phyloP scores from a whole-genome alignment of 2,329 filamentous ascomycete species.

The Cercospora janseana region DNA sequence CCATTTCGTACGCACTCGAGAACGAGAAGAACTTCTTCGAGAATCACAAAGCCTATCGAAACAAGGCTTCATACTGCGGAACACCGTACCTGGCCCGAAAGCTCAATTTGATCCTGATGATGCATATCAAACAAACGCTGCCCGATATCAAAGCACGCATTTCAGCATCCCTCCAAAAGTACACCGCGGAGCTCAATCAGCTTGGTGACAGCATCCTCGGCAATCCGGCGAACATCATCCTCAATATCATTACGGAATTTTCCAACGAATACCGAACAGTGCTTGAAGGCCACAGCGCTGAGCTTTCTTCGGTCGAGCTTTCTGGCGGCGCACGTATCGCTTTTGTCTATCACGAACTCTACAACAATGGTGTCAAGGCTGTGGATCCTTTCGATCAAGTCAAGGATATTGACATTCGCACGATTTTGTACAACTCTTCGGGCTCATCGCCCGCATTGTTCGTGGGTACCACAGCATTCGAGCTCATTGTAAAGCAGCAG shows the following conservation, averaged over 20 bases:
- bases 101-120: conserved; percentile 98
- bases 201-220: conserved; percentile 93
- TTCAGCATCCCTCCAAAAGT: conserved; percentile 89
- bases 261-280: conserved; percentile 96
- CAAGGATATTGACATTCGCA: conserved; percentile 96
- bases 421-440: conserved; percentile 98
- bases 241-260: conserved; percentile 99
- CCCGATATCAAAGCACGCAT: conserved; percentile 98
- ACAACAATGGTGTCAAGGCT: conserved; percentile 95
- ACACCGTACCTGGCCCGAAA: conserved; percentile 96
- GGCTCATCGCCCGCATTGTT: conserved; percentile 95
- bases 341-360: conserved; percentile 98
- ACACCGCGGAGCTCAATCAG: conserved; percentile 73
- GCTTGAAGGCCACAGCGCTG: conserved; percentile 92
- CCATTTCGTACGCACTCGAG: conserved; percentile 85
- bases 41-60: conserved; percentile 96
- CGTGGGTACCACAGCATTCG: conserved; percentile 96
- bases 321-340: conserved; percentile 97
- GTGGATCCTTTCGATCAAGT: conserved; percentile 96
- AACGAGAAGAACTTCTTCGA: conserved; percentile 97
- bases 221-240: conserved; percentile 91
- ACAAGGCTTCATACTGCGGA: conserved; percentile 98
- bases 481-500: conserved; percentile 97
- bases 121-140: conserved; percentile 99
- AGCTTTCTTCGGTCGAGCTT: conserved; percentile 89